Evolutionary conservation across 768 basidiomycete genomes (phyloP), one percentile per base, ranked within the genome.

Genomic region (Exsudoporus frostii): DNA sequence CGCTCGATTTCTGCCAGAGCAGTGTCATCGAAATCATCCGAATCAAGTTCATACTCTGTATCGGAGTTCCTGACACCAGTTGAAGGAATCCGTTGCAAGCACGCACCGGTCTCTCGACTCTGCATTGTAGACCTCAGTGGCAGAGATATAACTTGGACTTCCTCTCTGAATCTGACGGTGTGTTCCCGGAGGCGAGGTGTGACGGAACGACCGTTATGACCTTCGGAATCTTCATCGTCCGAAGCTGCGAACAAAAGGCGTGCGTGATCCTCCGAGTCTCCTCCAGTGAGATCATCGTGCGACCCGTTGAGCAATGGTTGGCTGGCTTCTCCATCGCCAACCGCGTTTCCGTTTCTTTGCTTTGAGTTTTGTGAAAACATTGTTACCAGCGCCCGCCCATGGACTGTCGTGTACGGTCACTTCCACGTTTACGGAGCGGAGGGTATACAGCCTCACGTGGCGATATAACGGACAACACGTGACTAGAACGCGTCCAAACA

Each of bases 101-200:
- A 82, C 87, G 68, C 67, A 92, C 90, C 88, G 67, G 84, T 76
- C 75, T 93, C 91, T 51, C 92, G 84, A 65, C 90, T 92, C 48
- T 84, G 73, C 27, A 76, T 71, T 22, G 86, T 90, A 20, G 90
- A 93, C 66, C 83, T 79, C 34, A 92, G 71, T 6, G 86, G 76
- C 0, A 85, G 86, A 5, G 77, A 79, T 61, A 88, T 83, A 40
- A 87, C 78, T 55, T 86, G 82, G 1, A 87, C 83, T 33, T 84
- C 78, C 46, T 90, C 85, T 54, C 80, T 73, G 63, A 90, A 89
- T 40, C 83, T 76, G 37, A 90, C 86, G 9, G 68, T 70, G 32
- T 80, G 79, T 25, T 75, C 74, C 19, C 72, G 62, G 44, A 72
- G 72, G 3, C 71, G 67, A 54, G 73, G 58, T 9, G 66, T 59